A percentile compares a stretch with the other conserved stretches of the same genome.
Conservation (phyloP, 345 rosid genomes). For the Eutrema japonicum region DNA sequence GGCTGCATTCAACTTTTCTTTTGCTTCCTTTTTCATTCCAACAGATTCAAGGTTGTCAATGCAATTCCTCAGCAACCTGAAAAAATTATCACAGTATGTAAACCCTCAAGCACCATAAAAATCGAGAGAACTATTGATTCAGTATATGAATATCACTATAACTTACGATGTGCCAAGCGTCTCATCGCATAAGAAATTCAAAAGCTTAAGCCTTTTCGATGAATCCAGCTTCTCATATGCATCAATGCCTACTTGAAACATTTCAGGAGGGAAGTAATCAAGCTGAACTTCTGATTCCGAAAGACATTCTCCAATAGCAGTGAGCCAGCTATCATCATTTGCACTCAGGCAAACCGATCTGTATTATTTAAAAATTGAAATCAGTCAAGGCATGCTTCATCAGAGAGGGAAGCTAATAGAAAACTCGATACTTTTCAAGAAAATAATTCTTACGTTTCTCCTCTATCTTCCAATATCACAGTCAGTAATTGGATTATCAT, state of each 20-base stretch:
- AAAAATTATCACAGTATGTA: background rate
- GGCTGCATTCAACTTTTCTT: constrained; percentile 54
- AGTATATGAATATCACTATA: constrained; percentile 14
- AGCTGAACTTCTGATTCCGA: constrained; percentile 46
- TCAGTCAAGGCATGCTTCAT: constrained; percentile 16
- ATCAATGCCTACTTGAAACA: constrained; percentile 45
- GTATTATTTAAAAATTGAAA: constrained; percentile 33
- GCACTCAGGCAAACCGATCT: constrained; percentile 57
- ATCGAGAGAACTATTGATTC: background rate
- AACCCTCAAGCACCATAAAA: background rate
- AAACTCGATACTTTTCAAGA: background rate
- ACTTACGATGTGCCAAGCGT: constrained; percentile 65
- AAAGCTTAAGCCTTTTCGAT: constrained; percentile 55
- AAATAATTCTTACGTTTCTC: constrained; percentile 53
- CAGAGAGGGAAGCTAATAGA: background rate
- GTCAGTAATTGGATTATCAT: constrained; percentile 61
- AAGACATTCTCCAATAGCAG: constrained; percentile 52
- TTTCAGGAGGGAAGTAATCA: constrained; percentile 46
- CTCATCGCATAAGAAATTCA: constrained; percentile 72
- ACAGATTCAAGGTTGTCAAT: constrained; percentile 55
- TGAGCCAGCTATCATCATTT: constrained; percentile 63
- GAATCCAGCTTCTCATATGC: constrained; percentile 50
- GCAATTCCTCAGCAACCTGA: constrained; percentile 56
- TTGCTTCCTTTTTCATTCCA: constrained; percentile 56
- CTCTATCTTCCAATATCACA: constrained; percentile 56